Evolutionary conservation across 2,329 filamentous ascomycete species (phyloP), one percentile per base, ranked within the genome.

Genomic region (Tolypocladium tropicale): DNA sequence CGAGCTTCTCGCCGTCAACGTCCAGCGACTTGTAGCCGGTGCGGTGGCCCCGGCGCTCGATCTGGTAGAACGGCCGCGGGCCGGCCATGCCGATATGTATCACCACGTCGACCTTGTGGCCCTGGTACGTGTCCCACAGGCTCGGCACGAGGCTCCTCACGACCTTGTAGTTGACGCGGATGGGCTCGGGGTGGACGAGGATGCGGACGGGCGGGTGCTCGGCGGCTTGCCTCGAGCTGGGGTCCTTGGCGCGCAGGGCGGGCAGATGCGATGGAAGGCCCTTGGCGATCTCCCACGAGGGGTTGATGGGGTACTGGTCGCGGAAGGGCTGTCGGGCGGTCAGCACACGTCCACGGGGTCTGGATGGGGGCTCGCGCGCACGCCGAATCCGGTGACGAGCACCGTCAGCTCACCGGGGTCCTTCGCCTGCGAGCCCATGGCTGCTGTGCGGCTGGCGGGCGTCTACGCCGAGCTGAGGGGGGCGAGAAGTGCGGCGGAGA

Each of bases 41-140:
- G 39, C 88, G 80, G 65, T 89, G 86, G 0, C 81, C 89, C 37
- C 80, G 76, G 12, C 81, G 78, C 73, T 95, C 90, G 10, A 93
- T 74, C 12, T 81, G 80, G 68, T 93, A 95, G 62, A 82, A 70
- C 16, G 83, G 63, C 69, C 78, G 62, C 73, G 81, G 64, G 68
- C 87, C 67, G 68, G 89, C 88, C 80, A 95, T 90, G 59, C 90
- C 90, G 53, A 95, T 87, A 69, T 95, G 90, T 4, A 95, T 69
- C 25, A 84, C 78, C 33, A 87, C 72, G 68, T 95, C 87, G 55
- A 85, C 78, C 52, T 74, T 70, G 55, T 64, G 66, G 53, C 68
- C 60, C 62, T 68, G 57, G 67, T 67, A 58, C 33, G 57, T 56
- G 41, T 76, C 73, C 72, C 89, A 82, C 6, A 95, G 75, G 6